Conservation (phyloP, 2,329 filamentous ascomycete species). For the Lachnellula cervina region DNA sequence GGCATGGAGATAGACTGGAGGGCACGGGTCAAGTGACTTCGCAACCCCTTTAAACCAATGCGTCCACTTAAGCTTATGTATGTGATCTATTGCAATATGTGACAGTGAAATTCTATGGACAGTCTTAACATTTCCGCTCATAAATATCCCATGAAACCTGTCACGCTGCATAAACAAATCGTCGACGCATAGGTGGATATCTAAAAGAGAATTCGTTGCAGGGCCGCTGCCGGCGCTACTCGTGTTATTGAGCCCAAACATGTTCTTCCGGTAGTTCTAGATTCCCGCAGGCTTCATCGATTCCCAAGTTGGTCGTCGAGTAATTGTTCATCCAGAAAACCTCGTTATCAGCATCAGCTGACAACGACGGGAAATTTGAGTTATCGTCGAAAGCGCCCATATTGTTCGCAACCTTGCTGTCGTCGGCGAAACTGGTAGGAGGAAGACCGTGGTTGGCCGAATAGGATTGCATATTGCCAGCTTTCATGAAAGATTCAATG, state of each 20-base stretch:
- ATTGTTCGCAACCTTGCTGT: conserved; percentile 41
- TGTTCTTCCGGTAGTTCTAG: conserved; percentile 21
- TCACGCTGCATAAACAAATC: conserved; percentile 18
- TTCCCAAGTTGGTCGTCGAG: conserved; percentile 14
- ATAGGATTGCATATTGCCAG: conserved; percentile 15
- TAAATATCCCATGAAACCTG: conserved; percentile 9
- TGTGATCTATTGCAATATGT: conserved; percentile 20
- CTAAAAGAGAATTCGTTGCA: conserved; percentile 25
- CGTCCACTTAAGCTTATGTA: conserved; percentile 1
- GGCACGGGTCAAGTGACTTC: not conserved
- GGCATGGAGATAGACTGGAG: not conserved
- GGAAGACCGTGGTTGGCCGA: conserved; percentile 19
- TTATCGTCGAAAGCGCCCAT: conserved; percentile 36
- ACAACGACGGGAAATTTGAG: conserved; percentile 32
- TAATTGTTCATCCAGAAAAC: conserved; percentile 39
- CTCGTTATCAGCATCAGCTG: conserved; percentile 45
- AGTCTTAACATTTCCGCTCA: conserved; percentile 9
- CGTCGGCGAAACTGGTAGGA: conserved; percentile 13
- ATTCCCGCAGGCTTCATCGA: conserved; percentile 17
- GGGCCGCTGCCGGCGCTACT: conserved; percentile 32
- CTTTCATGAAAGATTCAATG: conserved; percentile 51
- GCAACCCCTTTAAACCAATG: not conserved
- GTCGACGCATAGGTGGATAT: conserved; percentile 25
- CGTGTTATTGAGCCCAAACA: conserved; percentile 33
- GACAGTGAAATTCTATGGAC: conserved; percentile 23